Conservation (phyloP, 441 rosid species). For the Adansonia gregorii region DNA sequence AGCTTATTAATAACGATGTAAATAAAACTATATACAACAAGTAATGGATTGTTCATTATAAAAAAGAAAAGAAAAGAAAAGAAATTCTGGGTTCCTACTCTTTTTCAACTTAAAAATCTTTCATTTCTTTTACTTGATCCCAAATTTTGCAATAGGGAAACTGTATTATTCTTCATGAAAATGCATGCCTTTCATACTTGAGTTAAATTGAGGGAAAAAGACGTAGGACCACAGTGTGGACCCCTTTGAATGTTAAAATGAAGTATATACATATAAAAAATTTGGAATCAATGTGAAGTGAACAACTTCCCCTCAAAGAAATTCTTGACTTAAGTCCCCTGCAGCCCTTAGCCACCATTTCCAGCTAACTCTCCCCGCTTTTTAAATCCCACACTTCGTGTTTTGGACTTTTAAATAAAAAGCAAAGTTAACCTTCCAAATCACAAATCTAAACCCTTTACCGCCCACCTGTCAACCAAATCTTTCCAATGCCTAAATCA, state of each 20-base stretch:
- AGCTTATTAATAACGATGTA: neutral
- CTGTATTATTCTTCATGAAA: constrained; percentile 11
- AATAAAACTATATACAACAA: too few species aligned
- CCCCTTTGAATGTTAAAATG: constrained; percentile 8
- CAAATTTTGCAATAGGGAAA: neutral
- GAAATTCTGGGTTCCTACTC: too few species aligned
- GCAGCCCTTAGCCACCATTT: neutral
- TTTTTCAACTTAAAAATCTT: neutral
- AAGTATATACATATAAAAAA: neutral
- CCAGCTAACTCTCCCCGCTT: neutral
- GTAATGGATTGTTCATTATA: too few species aligned
- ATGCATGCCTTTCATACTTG: constrained; percentile 5
- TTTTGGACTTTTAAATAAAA: neutral
- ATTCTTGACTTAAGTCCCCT: constrained; percentile 27
- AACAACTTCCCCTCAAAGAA: constrained; percentile 6
- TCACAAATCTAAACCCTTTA: neutral
- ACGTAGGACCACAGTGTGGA: constrained; percentile 33
- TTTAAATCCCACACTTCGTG: too few species aligned
- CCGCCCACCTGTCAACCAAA: neutral
- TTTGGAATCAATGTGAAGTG: constrained; percentile 31
- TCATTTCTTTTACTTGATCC: neutral
- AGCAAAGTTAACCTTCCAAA: too few species aligned
- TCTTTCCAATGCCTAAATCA: constrained; percentile 37
- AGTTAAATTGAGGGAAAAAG: constrained; percentile 26
- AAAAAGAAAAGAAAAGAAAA: too few species aligned